A percentile compares a stretch with the other conserved stretches of the same genome.
Evolutionary conservation across 2,329 filamentous ascomycete species (phyloP).

Genomic region (Aspergillus ruber): DNA sequence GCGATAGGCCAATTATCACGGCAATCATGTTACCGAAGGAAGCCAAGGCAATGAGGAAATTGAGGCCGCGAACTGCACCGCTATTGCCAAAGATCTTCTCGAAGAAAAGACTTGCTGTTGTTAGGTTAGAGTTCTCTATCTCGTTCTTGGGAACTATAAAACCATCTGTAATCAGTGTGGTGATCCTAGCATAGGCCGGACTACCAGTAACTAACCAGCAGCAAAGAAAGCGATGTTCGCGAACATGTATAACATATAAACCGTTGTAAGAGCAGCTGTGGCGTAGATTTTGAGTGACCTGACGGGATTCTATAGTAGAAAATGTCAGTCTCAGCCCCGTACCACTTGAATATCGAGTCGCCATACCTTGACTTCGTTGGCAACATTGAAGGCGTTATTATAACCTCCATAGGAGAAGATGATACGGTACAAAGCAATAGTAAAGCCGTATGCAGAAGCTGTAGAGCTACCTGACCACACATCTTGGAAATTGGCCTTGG

Average conservation of each 20-base stretch:
- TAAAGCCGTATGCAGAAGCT: conserved; percentile 42
- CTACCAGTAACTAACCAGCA: conserved; percentile 19
- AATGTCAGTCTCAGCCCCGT: background rate
- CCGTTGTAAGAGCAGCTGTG: conserved; percentile 45
- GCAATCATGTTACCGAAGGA: conserved; percentile 56
- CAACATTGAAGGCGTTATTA: conserved; percentile 56
- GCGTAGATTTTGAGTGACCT: conserved; percentile 48
- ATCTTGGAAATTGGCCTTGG: conserved; percentile 49
- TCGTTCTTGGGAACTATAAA: conserved; percentile 43
- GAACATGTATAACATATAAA: conserved; percentile 52
- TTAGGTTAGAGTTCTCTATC: conserved; percentile 48
- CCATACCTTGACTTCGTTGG: conserved; percentile 51
- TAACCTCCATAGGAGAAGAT: conserved; percentile 55
- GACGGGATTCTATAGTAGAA: conserved; percentile 49
- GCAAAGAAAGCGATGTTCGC: conserved; percentile 58
- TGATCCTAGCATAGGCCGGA: too few species aligned
- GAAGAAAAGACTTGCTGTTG: conserved; percentile 56
- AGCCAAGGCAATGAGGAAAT: conserved; percentile 52
- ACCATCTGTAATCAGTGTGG: too few species aligned
- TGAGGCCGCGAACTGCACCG: conserved; percentile 47
- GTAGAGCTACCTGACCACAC: conserved; percentile 47
- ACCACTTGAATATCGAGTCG: background rate
- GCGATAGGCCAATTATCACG: conserved; percentile 49
- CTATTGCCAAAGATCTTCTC: conserved; percentile 49
- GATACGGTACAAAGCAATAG: conserved; percentile 54